Evolutionary conservation across 176 grass and related monocot species (phyloP).

Genomic region (Chrysopogon serrulatus): DNA sequence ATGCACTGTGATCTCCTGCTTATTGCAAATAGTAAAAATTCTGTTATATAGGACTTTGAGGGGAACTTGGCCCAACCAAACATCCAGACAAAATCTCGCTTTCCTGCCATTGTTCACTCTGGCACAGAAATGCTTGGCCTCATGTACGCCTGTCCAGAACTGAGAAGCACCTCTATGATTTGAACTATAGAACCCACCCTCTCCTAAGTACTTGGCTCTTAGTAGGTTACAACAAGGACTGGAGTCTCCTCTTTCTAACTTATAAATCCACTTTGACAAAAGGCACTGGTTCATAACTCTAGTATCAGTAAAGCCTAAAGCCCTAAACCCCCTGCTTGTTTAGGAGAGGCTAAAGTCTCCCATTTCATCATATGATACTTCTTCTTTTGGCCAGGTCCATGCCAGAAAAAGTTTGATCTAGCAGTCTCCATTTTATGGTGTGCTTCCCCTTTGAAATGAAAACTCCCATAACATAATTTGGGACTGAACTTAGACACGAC

Average conservation of each 20-base stretch:
- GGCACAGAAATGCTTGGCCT: rapidly evolving
- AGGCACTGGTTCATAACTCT: not conserved
- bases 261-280: not conserved
- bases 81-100: not conserved
- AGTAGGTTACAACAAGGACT: rapidly evolving
- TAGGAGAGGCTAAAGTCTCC: rapidly evolving
- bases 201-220: not conserved
- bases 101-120: not conserved
- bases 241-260: not conserved
- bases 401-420: not conserved
- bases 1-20: rapidly evolving
- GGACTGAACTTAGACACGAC: not conserved
- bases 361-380: not conserved
- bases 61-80: not conserved
- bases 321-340: not conserved
- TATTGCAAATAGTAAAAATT: not conserved
- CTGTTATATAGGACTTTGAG: not conserved
- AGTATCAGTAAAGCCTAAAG: not conserved
- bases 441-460: rapidly evolving
- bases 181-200: too few species aligned
- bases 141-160: not conserved
- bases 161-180: not conserved
- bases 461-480: not conserved
- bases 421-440: not conserved
- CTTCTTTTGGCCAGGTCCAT: not conserved